A percentile compares a stretch with the other conserved stretches of the same genome.
Evolutionary conservation across 1,284 basidiomycete genomes (phyloP).

Genomic region (Trichosporon sp.): DNA sequence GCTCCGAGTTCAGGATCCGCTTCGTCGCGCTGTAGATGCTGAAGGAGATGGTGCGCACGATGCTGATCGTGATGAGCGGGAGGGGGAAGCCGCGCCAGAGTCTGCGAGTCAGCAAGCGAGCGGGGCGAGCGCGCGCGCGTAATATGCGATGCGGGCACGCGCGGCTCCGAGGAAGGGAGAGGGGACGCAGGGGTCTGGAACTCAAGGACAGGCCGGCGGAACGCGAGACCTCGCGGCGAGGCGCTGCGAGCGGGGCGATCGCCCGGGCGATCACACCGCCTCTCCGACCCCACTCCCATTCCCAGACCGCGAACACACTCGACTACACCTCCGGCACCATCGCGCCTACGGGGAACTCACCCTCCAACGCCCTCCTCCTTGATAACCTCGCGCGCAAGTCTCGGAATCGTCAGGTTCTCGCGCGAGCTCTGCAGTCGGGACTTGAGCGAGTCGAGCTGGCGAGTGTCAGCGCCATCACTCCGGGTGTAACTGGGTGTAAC

Average conservation of each 20-base stretch:
- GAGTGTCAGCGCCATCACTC: constrained; percentile 1
- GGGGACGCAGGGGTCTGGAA: too few species aligned
- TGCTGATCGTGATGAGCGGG: constrained; percentile 91
- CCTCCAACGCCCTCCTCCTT: constrained; percentile 86
- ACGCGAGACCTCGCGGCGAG: too few species aligned
- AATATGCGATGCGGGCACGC: neutral
- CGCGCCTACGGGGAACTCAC: constrained; percentile 51
- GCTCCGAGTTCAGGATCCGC: constrained; percentile 60
- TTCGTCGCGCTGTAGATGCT: constrained; percentile 90
- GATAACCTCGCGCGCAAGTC: constrained; percentile 63
- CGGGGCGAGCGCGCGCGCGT: neutral
- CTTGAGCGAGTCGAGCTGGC: constrained; percentile 78
- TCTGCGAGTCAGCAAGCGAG: constrained; percentile 36
- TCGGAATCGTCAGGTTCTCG: constrained; percentile 66
- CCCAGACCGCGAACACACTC: too few species aligned
- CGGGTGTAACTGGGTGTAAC: too few species aligned
- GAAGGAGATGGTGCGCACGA: constrained; percentile 85
- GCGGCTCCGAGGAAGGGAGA: too few species aligned
- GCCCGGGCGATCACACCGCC: too few species aligned
- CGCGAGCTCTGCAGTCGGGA: constrained; percentile 83
- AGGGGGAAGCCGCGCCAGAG: constrained; percentile 52
- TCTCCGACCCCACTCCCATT: too few species aligned
- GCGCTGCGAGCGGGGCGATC: too few species aligned
- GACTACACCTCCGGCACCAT: neutral
- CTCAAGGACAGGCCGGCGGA: too few species aligned